Evolutionary conservation across 306 rosid genomes (phyloP).

Genomic region (Sphenostylis stenocarpa): DNA sequence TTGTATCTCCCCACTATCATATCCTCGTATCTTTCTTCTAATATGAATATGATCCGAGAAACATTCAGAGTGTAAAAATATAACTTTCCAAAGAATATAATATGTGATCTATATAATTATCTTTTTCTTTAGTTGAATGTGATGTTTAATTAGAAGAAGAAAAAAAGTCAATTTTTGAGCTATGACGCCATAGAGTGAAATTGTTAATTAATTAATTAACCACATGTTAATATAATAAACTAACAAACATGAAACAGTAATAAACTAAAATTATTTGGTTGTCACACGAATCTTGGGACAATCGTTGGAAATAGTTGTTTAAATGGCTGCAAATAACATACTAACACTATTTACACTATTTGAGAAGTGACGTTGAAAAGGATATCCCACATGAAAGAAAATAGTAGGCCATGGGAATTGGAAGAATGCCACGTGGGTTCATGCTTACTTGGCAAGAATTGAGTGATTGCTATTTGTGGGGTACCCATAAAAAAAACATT

Average conservation of each 20-base stretch:
- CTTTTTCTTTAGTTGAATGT: not conserved
- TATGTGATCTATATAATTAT: not conserved
- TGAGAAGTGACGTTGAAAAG: constrained; percentile 10
- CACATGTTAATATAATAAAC: not conserved
- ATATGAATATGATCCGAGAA: not conserved
- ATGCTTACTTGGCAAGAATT: constrained; percentile 33
- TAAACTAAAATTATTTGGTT: constrained; percentile 5
- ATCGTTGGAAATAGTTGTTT: constrained; percentile 29
- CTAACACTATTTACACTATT: constrained; percentile 25
- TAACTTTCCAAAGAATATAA: not conserved
- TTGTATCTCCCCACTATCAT: not conserved
- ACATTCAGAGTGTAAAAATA: not conserved
- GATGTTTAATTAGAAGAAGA: not conserved
- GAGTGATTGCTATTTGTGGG: constrained; percentile 12
- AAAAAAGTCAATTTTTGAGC: not conserved
- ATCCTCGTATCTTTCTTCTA: not conserved
- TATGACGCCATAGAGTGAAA: not conserved
- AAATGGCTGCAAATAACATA: constrained; percentile 18
- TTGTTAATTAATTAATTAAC: not conserved
- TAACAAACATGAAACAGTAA: constrained; percentile 8
- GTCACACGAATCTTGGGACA: constrained; percentile 41
- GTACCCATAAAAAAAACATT: no score
- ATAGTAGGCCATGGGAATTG: not conserved
- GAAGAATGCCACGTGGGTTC: constrained; percentile 41
- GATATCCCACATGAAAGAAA: constrained; percentile 32